phyloP scores from a whole-genome alignment of 169 alveolate species.

The Amoebophrya sp. region DNA sequence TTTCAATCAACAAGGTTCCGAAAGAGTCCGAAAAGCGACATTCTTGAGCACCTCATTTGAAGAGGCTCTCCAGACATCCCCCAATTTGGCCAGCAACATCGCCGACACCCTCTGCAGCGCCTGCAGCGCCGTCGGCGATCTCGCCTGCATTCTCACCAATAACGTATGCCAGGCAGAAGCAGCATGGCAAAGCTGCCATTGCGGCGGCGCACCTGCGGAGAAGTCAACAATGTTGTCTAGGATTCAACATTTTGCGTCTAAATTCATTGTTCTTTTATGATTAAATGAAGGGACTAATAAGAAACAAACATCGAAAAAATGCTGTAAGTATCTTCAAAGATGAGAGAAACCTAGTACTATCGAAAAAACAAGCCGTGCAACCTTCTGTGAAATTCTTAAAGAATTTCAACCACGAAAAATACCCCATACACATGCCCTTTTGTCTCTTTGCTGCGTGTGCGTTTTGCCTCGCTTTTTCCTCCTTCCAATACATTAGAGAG shows the following conservation, averaged over 20 bases:
- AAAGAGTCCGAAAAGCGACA: too few species aligned
- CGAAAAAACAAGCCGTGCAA: not conserved
- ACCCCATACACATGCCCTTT: not conserved
- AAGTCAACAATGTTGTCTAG: not conserved
- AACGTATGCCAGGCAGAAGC: constrained; percentile 7
- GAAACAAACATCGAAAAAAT: too few species aligned
- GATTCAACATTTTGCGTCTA: not conserved
- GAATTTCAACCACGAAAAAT: not conserved
- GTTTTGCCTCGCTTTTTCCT: not conserved
- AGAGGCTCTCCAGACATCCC: not conserved
- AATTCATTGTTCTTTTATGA: not conserved
- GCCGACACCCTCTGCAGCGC: not conserved
- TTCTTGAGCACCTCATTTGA: too few species aligned
- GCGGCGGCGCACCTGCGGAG: not conserved
- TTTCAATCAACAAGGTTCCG: too few species aligned
- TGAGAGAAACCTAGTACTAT: too few species aligned
- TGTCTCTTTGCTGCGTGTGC: not conserved
- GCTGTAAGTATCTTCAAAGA: too few species aligned
- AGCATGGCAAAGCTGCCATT: not conserved
- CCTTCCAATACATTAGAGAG: not conserved
- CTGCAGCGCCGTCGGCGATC: not conserved
- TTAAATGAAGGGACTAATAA: too few species aligned
- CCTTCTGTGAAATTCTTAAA: too few species aligned
- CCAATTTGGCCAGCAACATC: not conserved
- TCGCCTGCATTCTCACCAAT: not conserved